Percentiles rank a stretch among this genome's conserved stretches.
Evolutionary conservation across 140 eudicot genomes (phyloP).

Genomic region (Senecio squalidus): DNA sequence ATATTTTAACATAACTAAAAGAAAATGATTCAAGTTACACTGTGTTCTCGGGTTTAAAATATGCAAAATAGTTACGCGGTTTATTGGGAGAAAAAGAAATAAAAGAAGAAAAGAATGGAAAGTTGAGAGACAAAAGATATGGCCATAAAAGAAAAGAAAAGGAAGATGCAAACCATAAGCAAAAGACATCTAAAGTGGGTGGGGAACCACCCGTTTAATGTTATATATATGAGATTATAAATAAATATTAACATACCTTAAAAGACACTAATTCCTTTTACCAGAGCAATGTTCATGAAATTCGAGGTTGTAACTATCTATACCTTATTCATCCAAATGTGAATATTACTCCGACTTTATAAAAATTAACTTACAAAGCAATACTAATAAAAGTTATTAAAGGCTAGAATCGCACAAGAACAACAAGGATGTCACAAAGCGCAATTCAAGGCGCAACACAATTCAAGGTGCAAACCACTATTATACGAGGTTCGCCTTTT

Average conservation of each 20-base stretch:
- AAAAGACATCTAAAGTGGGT: conserved; percentile 25
- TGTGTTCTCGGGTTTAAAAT: neutral
- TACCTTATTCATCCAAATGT: neutral
- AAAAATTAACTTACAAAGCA: no score
- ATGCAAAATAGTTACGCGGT: neutral
- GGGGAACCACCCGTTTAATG: conserved; percentile 29
- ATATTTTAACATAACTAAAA: no score
- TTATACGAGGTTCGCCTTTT: no score
- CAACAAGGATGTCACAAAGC: no score
- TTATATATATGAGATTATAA: conserved; percentile 16
- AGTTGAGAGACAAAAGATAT: conserved; percentile 14
- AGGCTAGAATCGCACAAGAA: no score
- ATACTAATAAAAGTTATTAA: no score
- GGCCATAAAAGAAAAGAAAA: conserved; percentile 18
- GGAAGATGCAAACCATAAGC: conserved; percentile 23
- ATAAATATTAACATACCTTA: conserved; percentile 22
- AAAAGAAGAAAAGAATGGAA: neutral
- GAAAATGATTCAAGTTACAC: no score
- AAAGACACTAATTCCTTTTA: conserved; percentile 26
- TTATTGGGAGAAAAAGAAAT: neutral
- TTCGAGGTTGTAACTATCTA: neutral
- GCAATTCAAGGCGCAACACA: no score
- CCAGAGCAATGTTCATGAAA: neutral
- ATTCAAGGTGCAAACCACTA: no score
- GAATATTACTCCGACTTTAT: neutral